Evolutionary conservation across 306 rosid species (phyloP), one percentile per base, ranked within the genome.

Genomic region (Quercus engelmannii): DNA sequence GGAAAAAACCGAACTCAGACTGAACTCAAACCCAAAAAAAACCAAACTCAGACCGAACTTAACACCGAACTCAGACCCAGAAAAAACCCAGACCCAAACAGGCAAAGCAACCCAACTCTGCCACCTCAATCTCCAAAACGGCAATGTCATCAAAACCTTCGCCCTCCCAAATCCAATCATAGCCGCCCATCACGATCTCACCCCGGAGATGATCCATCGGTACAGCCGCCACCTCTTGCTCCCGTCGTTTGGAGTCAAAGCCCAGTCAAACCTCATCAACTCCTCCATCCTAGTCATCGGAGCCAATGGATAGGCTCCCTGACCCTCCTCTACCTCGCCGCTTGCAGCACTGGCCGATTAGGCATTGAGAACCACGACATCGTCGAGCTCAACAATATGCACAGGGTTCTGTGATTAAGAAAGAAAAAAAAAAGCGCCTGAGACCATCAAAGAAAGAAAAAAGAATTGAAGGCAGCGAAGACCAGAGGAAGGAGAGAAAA

Each of bases 341-440:
- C 99, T 81, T 78, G 88, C 81, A 97, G 96, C 70, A 92, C 87
- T 79, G 97, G 99, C 3, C 88, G 90, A 64, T 74, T 95, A 87
- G 99, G 98, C 68, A 83, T 95, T 57, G 87, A 92, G 54, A 97
- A 95, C 78, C 92, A 91, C 78, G 97, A 95, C 55, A 84, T 90
- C 77, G 99, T 95, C 85, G 97, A 95, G 90, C 83, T 95, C 55
- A 95, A 84, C 75, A 95, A 95, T 82, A 92, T 95, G 98, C 99
- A 95, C 82, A 85, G 96, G 87, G 4, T 28, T 28, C 30, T 3
- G 0, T 28, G 30, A 28, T 28, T 28, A 28, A 28, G 30, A 28
- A 28, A 3, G 3, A 28, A 28, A 28, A 28, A 28, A 25, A 25
- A 25, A 23, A 25, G 30, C 30, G 30, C 30, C 30, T 28, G 30